A percentile compares a stretch with the other conserved stretches of the same genome.
These are phyloP conservation scores for Entomortierella lignicola DNA, from an alignment of 192 early-diverging fungal genomes.

Conservation along the genomic window DNA sequence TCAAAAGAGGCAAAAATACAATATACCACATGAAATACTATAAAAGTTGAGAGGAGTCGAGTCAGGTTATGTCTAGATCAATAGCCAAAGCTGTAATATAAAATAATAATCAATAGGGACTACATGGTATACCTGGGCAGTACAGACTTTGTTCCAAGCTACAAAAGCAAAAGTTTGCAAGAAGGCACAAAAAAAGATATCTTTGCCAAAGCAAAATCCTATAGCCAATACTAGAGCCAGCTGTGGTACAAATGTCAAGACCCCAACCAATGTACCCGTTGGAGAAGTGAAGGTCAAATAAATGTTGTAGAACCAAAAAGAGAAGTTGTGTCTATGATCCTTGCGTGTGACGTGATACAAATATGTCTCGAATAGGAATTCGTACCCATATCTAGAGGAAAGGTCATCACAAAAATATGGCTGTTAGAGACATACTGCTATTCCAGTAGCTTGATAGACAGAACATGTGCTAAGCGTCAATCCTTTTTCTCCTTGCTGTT, in stretches of 20 bases:
- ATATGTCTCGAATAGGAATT: conserved; percentile 93
- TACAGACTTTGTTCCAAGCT: conserved; percentile 96
- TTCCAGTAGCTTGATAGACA: too few species aligned
- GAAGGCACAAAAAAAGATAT: conserved; percentile 91
- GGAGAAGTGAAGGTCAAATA: conserved; percentile 79
- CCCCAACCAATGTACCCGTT: conserved; percentile 62
- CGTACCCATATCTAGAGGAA: conserved; percentile 78
- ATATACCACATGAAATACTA: conserved; percentile 99
- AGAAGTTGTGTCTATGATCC: conserved; percentile 99
- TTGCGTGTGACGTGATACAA: conserved; percentile 94
- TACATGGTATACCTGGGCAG: conserved; percentile 77
- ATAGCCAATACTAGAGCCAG: conserved; percentile 70
- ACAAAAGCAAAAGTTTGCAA: conserved; percentile 98
- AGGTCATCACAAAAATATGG: background rate
- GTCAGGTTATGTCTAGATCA: too few species aligned
- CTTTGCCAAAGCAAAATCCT: conserved; percentile 78
- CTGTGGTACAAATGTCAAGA: conserved; percentile 91
- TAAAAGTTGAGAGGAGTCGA: background rate
- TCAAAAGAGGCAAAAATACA: conserved; percentile 87
- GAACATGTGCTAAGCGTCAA: too few species aligned
- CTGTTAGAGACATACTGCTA: too few species aligned
- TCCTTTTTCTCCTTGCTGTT: too few species aligned
- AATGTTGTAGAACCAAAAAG: conserved; percentile 95
- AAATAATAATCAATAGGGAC: too few species aligned
- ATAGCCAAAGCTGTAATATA: too few species aligned